phyloP scores from a whole-genome alignment of 2,329 filamentous ascomycete species.

The Exophiala viscosa region DNA sequence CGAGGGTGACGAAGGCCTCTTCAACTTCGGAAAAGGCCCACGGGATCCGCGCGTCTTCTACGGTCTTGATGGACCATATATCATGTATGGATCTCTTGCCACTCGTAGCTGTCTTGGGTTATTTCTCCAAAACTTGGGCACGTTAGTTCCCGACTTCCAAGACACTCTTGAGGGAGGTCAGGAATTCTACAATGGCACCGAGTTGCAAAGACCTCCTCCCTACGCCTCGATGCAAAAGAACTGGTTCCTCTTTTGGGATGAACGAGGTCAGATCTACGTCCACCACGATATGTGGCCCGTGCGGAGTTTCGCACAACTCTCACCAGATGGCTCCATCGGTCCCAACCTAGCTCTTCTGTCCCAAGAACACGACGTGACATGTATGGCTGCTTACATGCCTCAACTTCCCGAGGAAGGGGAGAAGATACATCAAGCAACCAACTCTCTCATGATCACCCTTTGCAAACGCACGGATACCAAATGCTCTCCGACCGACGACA shows the following conservation, averaged over 20 bases:
- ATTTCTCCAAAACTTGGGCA: conserved; percentile 51
- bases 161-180: conserved; percentile 31
- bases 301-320: conserved; percentile 48
- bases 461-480: conserved; percentile 47
- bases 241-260: conserved; percentile 60
- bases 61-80: conserved; percentile 50
- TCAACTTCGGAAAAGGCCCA: conserved; percentile 41
- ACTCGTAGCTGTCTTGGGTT: conserved; percentile 54
- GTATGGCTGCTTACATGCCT: conserved; percentile 48
- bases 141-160: conserved; percentile 32
- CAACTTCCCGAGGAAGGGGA: conserved; percentile 33
- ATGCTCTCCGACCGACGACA: conserved; percentile 43
- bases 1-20: conserved; percentile 38
- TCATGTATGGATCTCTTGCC: conserved; percentile 56
- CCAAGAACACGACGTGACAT: conserved; percentile 40
- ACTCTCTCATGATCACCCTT: conserved; percentile 54
- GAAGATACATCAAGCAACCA: conserved; percentile 58
- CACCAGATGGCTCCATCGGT: conserved; percentile 45
- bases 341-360: conserved; percentile 44
- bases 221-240: conserved; percentile 55
- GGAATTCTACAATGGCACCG: conserved; percentile 39
- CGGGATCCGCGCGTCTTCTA: conserved; percentile 58
- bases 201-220: conserved; percentile 47
- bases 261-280: conserved; percentile 43
- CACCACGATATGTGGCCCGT: conserved; percentile 53